Evolutionary conservation across 2,329 filamentous ascomycete genomes (phyloP).

Genomic region (Akanthomyces dipterigenus): DNA sequence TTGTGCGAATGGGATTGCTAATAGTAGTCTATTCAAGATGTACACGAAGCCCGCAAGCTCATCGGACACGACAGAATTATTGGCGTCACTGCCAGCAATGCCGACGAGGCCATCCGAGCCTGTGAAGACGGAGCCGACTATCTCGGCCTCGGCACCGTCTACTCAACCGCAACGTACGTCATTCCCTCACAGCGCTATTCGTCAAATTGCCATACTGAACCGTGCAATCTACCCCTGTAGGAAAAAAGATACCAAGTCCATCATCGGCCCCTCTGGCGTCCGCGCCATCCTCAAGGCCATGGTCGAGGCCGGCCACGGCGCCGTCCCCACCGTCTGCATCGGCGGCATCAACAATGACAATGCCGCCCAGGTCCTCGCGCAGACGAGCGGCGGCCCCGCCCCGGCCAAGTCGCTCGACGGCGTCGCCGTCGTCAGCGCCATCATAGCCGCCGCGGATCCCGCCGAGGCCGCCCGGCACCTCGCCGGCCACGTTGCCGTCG

Average conservation of each 20-base stretch:
- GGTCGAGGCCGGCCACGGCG: constrained; percentile 34
- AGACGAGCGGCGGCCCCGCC: constrained; percentile 42
- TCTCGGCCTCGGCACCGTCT: constrained; percentile 84
- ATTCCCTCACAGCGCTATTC: constrained; percentile 8
- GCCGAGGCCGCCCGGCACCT: constrained; percentile 56
- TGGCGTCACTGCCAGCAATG: constrained; percentile 74
- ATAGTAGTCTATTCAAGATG: constrained; percentile 16
- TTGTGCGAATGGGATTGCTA: neutral
- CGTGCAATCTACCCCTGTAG: constrained; percentile 30
- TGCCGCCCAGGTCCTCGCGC: constrained; percentile 65
- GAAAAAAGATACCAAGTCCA: constrained; percentile 74
- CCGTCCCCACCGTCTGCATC: constrained; percentile 69
- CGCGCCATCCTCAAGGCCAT: constrained; percentile 50
- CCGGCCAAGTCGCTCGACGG: constrained; percentile 66
- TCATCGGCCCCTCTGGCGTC: constrained; percentile 51
- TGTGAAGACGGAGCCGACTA: constrained; percentile 78
- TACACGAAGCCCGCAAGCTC: constrained; percentile 55
- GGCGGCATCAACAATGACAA: constrained; percentile 80
- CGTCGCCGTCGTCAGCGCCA: constrained; percentile 82
- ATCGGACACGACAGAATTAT: constrained; percentile 76
- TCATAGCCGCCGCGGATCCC: constrained; percentile 67
- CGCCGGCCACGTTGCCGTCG: constrained; percentile 35
- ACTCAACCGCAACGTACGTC: constrained; percentile 68
- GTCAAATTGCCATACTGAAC: neutral
- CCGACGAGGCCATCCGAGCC: constrained; percentile 66